phyloP scores from a whole-genome alignment of 139 green algal species.

The Volvox africanus region DNA sequence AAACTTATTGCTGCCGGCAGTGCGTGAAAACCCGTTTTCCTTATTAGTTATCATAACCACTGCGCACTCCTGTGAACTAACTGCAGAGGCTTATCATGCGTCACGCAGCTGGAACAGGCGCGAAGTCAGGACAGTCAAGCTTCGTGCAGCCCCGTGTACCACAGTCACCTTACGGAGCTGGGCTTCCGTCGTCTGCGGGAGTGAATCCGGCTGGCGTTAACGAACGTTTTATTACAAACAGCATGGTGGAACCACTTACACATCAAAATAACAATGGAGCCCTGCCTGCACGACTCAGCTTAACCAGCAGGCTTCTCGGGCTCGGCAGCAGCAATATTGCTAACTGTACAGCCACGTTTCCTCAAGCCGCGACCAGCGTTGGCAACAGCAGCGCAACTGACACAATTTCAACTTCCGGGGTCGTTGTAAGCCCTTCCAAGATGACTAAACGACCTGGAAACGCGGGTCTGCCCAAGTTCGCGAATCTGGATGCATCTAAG shows the following conservation, averaged over 20 bases:
- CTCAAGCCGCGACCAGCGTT: not conserved
- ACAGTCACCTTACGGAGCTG: not conserved
- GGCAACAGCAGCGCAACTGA: not conserved
- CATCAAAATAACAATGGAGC: not conserved
- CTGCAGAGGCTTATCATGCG: slow-evolving; percentile 44
- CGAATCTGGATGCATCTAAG: not conserved
- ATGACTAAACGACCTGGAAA: not conserved
- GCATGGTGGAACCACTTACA: not conserved
- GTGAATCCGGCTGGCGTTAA: not conserved
- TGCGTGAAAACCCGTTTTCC: not conserved
- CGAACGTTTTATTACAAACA: not conserved
- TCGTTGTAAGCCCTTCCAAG: not conserved
- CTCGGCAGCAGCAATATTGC: not conserved
- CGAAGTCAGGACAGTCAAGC: not conserved
- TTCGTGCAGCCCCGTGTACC: not conserved
- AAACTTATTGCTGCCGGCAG: not conserved
- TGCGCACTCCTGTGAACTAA: not conserved
- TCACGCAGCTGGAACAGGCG: slow-evolving; percentile 10
- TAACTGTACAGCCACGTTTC: not conserved
- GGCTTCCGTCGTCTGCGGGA: not conserved
- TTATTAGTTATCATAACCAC: not conserved
- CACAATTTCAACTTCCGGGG: not conserved
- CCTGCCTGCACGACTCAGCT: not conserved
- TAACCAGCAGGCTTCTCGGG: slow-evolving; percentile 36
- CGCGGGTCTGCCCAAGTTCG: not conserved